Percentiles rank a stretch among this genome's conserved stretches.
phyloP scores from a whole-genome alignment of 257 asterid species.

The Haberlea rhodopensis region DNA sequence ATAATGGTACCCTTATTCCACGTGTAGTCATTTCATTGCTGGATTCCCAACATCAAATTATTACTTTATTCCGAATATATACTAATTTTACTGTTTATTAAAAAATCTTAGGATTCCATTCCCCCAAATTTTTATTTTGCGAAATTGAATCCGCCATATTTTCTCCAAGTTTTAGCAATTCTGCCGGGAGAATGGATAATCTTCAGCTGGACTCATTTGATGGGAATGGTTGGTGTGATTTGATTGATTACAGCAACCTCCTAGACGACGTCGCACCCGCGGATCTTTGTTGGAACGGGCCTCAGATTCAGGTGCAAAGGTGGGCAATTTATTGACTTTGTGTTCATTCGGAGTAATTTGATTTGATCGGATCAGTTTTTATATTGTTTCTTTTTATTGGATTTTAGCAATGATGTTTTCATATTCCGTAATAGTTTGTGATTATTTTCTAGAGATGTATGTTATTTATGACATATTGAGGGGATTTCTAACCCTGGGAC shows the following conservation, averaged over 20 bases:
- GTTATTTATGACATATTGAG: too few species aligned
- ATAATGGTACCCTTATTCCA: constrained; percentile 24
- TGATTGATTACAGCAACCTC: constrained; percentile 46
- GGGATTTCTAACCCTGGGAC: neutral
- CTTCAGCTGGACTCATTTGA: constrained; percentile 39
- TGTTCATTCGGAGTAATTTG: neutral
- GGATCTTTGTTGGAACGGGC: constrained; percentile 38
- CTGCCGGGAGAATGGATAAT: constrained; percentile 29
- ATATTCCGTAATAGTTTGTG: too few species aligned
- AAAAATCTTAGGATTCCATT: neutral
- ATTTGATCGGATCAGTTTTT: neutral
- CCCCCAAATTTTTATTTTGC: constrained; percentile 12
- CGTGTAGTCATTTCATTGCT: constrained; percentile 29
- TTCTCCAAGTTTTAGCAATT: constrained; percentile 18
- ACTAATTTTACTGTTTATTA: too few species aligned
- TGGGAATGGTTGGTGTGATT: constrained; percentile 47
- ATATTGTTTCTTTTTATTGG: neutral
- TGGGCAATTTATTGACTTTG: constrained; percentile 26
- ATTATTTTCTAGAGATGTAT: neutral
- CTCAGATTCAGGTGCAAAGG: constrained; percentile 38
- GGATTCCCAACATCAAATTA: constrained; percentile 25
- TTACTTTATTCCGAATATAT: constrained; percentile 18
- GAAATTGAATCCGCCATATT: neutral
- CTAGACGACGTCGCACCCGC: constrained; percentile 41
- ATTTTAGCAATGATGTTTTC: too few species aligned